Conservation (phyloP, 352 stramenopile species). For the Phytophthora agathidicida region DNA sequence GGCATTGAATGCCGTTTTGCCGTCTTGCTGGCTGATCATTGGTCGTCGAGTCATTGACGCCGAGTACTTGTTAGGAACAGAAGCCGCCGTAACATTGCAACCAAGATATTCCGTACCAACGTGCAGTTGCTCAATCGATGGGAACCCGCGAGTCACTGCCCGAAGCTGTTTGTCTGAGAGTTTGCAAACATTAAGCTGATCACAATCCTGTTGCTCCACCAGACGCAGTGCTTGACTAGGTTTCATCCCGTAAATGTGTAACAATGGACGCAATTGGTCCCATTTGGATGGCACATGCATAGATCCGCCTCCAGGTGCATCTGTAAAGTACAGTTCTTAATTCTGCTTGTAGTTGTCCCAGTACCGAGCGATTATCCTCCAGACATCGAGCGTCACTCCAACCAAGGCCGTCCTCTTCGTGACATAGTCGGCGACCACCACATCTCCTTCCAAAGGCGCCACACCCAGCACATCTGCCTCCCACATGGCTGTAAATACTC, state of each 20-base stretch:
- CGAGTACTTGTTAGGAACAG: not conserved
- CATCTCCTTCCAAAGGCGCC: conserved; percentile 23
- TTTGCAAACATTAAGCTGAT: conserved; percentile 4
- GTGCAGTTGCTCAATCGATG: conserved; percentile 32
- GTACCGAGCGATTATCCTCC: conserved; percentile 60
- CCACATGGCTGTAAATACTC: conserved; percentile 63
- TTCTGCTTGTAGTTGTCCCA: conserved; percentile 68
- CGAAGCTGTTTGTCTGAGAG: conserved; percentile 35
- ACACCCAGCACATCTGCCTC: conserved; percentile 44
- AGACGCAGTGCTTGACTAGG: conserved; percentile 40
- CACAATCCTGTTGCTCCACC: conserved; percentile 19
- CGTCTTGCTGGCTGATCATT: conserved; percentile 61
- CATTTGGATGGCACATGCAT: conserved; percentile 33
- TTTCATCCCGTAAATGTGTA: conserved; percentile 68
- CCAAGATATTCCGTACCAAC: conserved; percentile 47
- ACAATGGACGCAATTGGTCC: conserved; percentile 34
- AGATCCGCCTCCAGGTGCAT: conserved; percentile 14
- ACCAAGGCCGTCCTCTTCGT: conserved; percentile 31
- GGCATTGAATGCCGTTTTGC: conserved; percentile 68
- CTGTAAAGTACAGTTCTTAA: conserved; percentile 65
- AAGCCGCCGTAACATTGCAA: not conserved
- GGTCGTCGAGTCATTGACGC: conserved; percentile 30
- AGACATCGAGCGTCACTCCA: conserved; percentile 64
- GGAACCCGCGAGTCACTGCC: conserved; percentile 23
- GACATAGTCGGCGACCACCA: conserved; percentile 52